Evolutionary conservation across 345 rosid species (phyloP).

Genomic region (Balakata baccata): DNA sequence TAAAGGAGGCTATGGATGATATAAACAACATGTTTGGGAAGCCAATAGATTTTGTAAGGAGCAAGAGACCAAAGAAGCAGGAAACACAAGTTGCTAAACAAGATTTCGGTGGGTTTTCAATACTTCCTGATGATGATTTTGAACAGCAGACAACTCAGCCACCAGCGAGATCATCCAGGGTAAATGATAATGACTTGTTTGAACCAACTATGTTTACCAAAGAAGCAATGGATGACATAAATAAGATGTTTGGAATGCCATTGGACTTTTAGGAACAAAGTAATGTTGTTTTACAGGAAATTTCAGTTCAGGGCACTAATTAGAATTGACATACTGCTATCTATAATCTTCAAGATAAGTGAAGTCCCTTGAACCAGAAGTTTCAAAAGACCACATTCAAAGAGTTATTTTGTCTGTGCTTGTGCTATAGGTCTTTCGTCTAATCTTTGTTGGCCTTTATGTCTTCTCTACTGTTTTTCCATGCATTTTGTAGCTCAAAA

Average conservation of each 20-base stretch:
- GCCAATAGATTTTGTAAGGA: constrained; percentile 84
- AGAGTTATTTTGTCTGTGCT: neutral
- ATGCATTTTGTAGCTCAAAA: no score
- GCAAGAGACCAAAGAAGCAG: constrained; percentile 56
- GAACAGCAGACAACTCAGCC: constrained; percentile 31
- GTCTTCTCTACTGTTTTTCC: no score
- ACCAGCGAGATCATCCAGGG: constrained; percentile 31
- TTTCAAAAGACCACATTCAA: constrained; percentile 1
- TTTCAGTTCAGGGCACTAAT: neutral
- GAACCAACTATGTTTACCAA: constrained; percentile 81
- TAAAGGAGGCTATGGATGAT: constrained; percentile 95
- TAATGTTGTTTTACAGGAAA: neutral
- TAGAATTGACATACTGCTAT: no score
- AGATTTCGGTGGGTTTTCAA: constrained; percentile 53
- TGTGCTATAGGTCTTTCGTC: no score
- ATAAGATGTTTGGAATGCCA: constrained; percentile 79
- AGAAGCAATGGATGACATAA: constrained; percentile 85
- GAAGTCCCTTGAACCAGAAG: neutral
- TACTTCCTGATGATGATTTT: constrained; percentile 73
- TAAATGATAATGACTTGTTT: constrained; percentile 49
- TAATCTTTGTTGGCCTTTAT: no score
- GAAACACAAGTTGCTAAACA: constrained; percentile 42
- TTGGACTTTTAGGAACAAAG: constrained; percentile 52
- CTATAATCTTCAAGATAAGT: no score
- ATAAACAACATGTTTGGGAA: constrained; percentile 92